phyloP scores from a whole-genome alignment of 306 rosid species.

The Acacia crassicarpa region DNA sequence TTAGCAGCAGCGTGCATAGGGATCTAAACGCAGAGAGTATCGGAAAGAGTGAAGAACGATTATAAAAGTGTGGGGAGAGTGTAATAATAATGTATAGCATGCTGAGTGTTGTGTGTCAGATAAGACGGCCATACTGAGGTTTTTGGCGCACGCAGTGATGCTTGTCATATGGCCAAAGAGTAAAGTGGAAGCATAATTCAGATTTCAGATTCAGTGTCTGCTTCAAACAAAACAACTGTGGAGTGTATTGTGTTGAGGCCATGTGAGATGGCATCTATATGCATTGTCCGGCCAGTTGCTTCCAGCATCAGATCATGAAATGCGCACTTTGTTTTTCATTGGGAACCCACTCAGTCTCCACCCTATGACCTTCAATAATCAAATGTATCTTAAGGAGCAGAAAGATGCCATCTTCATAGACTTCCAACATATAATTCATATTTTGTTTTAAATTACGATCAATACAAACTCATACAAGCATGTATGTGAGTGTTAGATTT shows the following conservation, averaged over 20 bases:
- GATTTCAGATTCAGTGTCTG: neutral
- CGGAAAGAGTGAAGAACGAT: neutral
- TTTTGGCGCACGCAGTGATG: neutral
- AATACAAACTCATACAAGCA: too few species aligned
- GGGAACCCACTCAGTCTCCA: neutral
- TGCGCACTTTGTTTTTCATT: neutral
- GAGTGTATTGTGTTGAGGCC: neutral
- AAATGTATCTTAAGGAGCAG: neutral
- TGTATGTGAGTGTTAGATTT: too few species aligned
- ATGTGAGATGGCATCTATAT: neutral
- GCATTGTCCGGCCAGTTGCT: neutral
- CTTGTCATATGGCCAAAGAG: neutral
- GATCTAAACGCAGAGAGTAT: neutral
- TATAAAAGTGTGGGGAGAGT: neutral
- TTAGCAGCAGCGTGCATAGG: neutral
- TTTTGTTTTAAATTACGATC: too few species aligned
- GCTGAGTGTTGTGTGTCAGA: neutral
- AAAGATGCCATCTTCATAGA: neutral
- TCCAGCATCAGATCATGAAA: neutral
- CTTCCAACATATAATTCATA: neutral
- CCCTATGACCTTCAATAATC: neutral
- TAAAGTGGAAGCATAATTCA: neutral
- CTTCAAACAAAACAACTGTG: neutral
- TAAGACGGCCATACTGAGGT: neutral
- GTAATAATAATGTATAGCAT: neutral